Conservation (phyloP, 768 basidiomycete species). For the Lactarius quietus region DNA sequence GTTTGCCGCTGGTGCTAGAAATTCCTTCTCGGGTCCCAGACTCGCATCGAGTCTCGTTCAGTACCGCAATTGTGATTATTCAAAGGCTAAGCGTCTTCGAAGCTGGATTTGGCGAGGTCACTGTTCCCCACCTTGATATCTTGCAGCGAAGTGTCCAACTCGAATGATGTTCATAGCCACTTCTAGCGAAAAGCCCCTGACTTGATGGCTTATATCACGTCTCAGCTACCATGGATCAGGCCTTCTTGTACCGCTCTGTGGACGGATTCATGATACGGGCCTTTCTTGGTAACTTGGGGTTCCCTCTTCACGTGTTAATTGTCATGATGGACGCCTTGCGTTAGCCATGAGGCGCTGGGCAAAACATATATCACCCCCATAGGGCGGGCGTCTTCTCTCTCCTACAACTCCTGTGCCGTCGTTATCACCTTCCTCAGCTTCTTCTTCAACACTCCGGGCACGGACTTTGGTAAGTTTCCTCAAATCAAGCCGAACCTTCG, state of each 20-base stretch:
- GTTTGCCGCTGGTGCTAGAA: background rate
- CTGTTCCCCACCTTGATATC: background rate
- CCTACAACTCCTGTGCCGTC: constrained; percentile 3
- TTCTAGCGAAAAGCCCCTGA: background rate
- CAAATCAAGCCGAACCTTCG: background rate
- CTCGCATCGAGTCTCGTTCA: background rate
- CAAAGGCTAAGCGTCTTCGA: background rate
- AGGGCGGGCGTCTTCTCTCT: background rate
- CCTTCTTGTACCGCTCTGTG: background rate
- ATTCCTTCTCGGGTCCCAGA: background rate
- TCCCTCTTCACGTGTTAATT: constrained; percentile 19
- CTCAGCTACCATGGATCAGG: background rate
- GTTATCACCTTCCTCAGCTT: background rate
- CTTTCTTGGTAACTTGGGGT: background rate
- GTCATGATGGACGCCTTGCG: constrained; percentile 24
- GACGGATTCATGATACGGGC: background rate
- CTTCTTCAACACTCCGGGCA: background rate
- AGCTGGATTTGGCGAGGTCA: background rate
- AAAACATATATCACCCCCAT: constrained; percentile 17
- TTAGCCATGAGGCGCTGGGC: constrained; percentile 20
- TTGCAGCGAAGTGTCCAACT: background rate
- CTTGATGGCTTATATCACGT: background rate
- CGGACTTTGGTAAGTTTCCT: constrained; percentile 15
- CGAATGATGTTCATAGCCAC: background rate
- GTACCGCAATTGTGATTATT: background rate